These are phyloP conservation scores for Penicillium sclerotiorum DNA, from an alignment of 2,329 filamentous ascomycete genomes.

Conservation along the genomic window DNA sequence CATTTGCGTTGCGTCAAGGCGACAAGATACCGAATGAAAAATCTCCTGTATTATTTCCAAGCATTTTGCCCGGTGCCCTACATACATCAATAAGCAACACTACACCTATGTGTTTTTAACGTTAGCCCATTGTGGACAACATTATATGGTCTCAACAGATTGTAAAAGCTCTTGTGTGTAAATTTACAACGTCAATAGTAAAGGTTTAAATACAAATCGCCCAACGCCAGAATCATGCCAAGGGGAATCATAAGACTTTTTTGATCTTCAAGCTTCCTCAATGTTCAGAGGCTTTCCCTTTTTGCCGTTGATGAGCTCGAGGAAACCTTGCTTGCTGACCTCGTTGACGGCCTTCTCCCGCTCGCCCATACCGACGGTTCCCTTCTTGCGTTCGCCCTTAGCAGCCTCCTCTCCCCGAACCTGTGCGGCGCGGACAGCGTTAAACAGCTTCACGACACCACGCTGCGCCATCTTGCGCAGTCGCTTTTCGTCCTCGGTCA, in stretches of 20 bases:
- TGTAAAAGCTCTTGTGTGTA: too few species aligned
- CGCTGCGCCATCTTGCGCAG: slow-evolving; percentile 86
- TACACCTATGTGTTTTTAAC: too few species aligned
- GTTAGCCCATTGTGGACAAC: too few species aligned
- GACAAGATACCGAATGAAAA: slow-evolving; percentile 28
- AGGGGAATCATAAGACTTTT: slow-evolving; percentile 25
- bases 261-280: slow-evolving; percentile 41
- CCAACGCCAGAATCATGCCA: slow-evolving; percentile 41
- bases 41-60: slow-evolving; percentile 30
- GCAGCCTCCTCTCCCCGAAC: slow-evolving; percentile 82
- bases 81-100: too few species aligned
- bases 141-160: too few species aligned
- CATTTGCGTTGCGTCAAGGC: slow-evolving; percentile 24
- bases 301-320: slow-evolving; percentile 77
- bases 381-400: slow-evolving; percentile 64
- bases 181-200: slow-evolving; percentile 22
- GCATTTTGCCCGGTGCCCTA: too few species aligned
- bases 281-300: slow-evolving; percentile 53
- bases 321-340: slow-evolving; percentile 95
- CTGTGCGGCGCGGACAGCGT: slow-evolving; percentile 89
- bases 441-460: slow-evolving; percentile 95
- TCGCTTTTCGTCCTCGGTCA: slow-evolving; percentile 72
- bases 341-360: slow-evolving; percentile 88
- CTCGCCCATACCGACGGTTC: slow-evolving; percentile 75
- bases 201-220: slow-evolving; percentile 25